Base-by-base conservation (phyloP, 495 filamentous ascomycete species). In the Daldinia childiae region DNA sequence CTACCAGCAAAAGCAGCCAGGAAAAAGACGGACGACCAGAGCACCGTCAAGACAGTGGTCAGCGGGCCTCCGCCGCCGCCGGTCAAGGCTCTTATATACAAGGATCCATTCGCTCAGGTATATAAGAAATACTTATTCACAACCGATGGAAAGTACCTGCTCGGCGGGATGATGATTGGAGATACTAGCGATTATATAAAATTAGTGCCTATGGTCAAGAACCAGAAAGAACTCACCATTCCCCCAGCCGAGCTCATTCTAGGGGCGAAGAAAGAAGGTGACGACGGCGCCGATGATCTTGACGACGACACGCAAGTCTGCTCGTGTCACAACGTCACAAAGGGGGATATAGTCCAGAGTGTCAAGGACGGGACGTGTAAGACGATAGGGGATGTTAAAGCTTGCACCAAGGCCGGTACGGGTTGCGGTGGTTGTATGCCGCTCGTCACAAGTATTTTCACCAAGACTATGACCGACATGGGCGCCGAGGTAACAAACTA, bases 121-220 rank as follows among this genome's bases (percentile, higher is more conserved):
- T 98, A 98, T 79, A 97, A 98, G 80, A 98, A 98, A 79, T 98
- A 94, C 79, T 81, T 98, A 6, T 97, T 97, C 72, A 97, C 94
- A 2, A 79, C 90, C 76, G 95, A 98, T 76, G 95, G 95, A 24
- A 97, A 97, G 76, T 95, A 93, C 77, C 82, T 98, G 2, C 87
- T 98, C 6, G 95, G 95, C 17, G 95, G 95, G 3, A 98, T 98
- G 94, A 97, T 98, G 92, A 97, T 98, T 64, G 95, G 95, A 38
- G 95, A 98, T 79, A 97, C 94, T 0, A 90, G 87, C 66, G 95
- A 98, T 79, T 98, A 97, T 77, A 87, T 97, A 79, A 97, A 97
- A 75, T 82, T 98, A 43, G 95, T 97, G 6, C 92, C 93, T n/a
- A 90, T 97, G 85, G 94, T 96, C 32, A 98, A 95, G 81, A 88